Evolutionary conservation across 306 rosid genomes (phyloP).

Genomic region (Fragaria vesca): DNA sequence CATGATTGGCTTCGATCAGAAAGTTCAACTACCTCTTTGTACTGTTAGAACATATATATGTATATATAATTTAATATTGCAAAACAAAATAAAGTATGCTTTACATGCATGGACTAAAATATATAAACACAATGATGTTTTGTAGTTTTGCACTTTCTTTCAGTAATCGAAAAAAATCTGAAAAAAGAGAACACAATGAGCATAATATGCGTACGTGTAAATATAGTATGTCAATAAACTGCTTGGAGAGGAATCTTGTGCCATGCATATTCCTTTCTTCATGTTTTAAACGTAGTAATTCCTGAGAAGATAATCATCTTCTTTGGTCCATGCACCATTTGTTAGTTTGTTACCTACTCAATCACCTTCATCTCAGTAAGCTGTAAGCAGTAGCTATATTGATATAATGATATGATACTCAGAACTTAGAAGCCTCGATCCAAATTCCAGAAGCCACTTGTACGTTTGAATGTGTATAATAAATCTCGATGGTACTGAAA

Average conservation of each 20-base stretch:
- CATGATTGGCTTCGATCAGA: too few relatives aligned
- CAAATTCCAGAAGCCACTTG: neutral
- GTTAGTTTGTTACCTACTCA: neutral
- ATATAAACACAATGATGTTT: too few relatives aligned
- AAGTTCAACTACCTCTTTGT: too few relatives aligned
- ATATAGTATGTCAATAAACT: neutral
- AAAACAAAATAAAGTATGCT: too few relatives aligned
- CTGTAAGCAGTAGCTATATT: neutral
- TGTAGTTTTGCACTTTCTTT: too few relatives aligned
- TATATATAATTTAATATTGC: too few relatives aligned
- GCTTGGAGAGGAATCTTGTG: neutral
- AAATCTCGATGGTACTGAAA: too few relatives aligned
- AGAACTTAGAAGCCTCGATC: neutral
- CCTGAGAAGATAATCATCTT: neutral
- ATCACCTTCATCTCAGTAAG: neutral
- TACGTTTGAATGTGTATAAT: neutral
- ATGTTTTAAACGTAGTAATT: neutral
- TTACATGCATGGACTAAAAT: too few relatives aligned
- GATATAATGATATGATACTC: neutral
- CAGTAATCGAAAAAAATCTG: too few relatives aligned
- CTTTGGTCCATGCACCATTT: conserved; percentile 3
- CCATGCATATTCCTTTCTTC: neutral
- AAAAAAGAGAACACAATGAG: too few relatives aligned
- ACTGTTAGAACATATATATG: too few relatives aligned
- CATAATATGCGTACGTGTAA: too few relatives aligned